phyloP scores from a whole-genome alignment of 2,329 filamentous ascomycete genomes.

The Ophiostoma populinum region DNA sequence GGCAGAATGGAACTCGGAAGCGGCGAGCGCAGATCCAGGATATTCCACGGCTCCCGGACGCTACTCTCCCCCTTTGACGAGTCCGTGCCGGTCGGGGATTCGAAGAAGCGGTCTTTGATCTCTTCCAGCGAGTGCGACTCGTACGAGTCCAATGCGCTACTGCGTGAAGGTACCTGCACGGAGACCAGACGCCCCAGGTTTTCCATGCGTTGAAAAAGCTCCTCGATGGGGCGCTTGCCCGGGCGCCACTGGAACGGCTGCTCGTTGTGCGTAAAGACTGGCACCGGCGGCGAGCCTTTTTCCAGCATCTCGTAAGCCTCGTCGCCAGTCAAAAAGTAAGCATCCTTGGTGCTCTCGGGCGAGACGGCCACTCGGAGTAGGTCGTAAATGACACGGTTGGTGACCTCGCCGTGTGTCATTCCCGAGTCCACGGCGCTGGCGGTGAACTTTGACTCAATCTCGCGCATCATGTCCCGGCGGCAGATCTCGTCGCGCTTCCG shows the following conservation, averaged over 20 bases:
- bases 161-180: slow-evolving; percentile 16
- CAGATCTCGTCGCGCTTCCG: slow-evolving; percentile 9
- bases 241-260: slow-evolving; percentile 15
- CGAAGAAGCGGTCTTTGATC: slow-evolving; percentile 13
- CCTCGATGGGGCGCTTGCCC: slow-evolving; percentile 12
- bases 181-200: slow-evolving; percentile 14
- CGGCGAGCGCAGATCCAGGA: slow-evolving; percentile 15
- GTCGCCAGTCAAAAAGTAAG: slow-evolving; percentile 9
- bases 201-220: slow-evolving; percentile 16
- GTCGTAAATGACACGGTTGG: slow-evolving; percentile 9
- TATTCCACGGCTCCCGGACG: slow-evolving; percentile 17
- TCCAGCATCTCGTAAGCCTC: slow-evolving; percentile 11
- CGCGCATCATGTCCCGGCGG: slow-evolving; percentile 6
- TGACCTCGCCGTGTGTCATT: slow-evolving; percentile 10
- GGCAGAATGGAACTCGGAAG: slow-evolving; percentile 14
- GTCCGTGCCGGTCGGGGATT: background rate
- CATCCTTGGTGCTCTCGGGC: slow-evolving; percentile 6
- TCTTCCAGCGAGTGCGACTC: slow-evolving; percentile 12
- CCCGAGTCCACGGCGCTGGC: no score
- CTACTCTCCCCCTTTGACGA: no score
- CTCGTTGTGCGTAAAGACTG: slow-evolving; percentile 14
- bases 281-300: slow-evolving; percentile 8
- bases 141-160: slow-evolving; percentile 12
- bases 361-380: slow-evolving; percentile 7
- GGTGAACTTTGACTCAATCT: slow-evolving; percentile 6